Conservation (phyloP, 2,329 filamentous ascomycete genomes). For the Colletotrichum siamense region DNA sequence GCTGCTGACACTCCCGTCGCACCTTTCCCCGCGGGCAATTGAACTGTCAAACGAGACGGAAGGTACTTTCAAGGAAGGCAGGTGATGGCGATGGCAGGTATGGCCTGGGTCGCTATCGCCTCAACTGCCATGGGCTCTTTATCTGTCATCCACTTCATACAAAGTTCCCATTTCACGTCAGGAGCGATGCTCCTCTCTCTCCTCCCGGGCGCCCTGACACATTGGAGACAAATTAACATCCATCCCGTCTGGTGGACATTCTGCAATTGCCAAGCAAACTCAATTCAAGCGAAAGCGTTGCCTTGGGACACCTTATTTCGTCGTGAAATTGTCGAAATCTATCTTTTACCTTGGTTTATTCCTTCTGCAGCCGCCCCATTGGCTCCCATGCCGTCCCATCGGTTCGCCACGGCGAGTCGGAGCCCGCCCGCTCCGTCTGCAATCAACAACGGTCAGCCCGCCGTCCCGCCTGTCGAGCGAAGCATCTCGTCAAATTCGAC, state of each 20-base stretch:
- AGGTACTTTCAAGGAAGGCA: neutral
- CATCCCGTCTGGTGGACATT: neutral
- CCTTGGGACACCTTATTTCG: neutral
- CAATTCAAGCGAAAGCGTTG: neutral
- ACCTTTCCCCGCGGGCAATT: neutral
- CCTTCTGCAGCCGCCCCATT: neutral
- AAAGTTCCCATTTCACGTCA: neutral
- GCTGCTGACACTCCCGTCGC: neutral
- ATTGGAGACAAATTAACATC: neutral
- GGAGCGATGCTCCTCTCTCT: neutral
- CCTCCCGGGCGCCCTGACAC: neutral
- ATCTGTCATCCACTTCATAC: neutral
- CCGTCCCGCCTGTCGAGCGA: neutral
- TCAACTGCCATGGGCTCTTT: neutral
- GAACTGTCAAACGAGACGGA: neutral
- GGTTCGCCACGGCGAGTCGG: neutral
- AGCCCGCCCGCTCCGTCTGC: neutral
- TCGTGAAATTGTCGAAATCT: neutral
- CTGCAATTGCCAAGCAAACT: neutral
- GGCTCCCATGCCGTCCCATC: neutral
- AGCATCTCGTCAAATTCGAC: neutral
- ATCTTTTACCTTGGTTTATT: neutral
- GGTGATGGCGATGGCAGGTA: neutral
- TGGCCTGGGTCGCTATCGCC: neutral
- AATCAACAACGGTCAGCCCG: neutral